Base-by-base conservation (phyloP, 352 stramenopile species). In the Phytophthora pluvialis region DNA sequence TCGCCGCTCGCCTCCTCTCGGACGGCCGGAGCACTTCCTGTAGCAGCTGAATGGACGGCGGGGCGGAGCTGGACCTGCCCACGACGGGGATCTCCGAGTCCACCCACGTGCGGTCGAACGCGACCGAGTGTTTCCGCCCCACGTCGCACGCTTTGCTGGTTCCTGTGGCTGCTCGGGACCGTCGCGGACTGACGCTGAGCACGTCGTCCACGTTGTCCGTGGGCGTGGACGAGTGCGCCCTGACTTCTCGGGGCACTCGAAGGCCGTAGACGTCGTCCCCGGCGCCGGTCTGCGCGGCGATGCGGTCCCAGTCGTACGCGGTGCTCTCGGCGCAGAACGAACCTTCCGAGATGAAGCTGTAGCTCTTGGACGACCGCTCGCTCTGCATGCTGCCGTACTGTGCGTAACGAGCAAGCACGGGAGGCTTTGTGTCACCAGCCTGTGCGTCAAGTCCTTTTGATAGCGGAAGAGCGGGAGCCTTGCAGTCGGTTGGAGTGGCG, bases 321-420 rank as follows among this genome's bases (percentile, higher is more conserved):
- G 52, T 67, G 18, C 35, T 61, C 29, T 69, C 62, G 28, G 68
- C 76, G 21, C 60, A 62, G 65, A 92, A 92, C 49, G 83, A 92
- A 25, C 88, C 81, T 69, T 92, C 83, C 39, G 83, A 92, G 70
- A 92, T 92, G 66, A 92, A 92, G 67, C 80, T 89, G 73, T 83
- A 92, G 77, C 80, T 89, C 65, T 88, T 86, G 50, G 66, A 73
- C 40, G 60, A 67, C 9, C 69, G 43, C n/a, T 78, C 58, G 39
- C 66, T 72, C 18, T 60, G 60, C 70, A 78, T 78, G 21, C 6
- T 36, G 16, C 4, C 15, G 7, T 18, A 25, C 6, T 39, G 11
- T 38, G 11, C 4, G 18, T 31, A 25, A 42, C 9, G 18, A 42
- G 4, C 36, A 18, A 42, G 8, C 36, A 42, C 11, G 36, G n/a